Evolutionary conservation across 495 filamentous ascomycete genomes (phyloP), one percentile per base, ranked within the genome.

Genomic region (Penicillium malachiteum): DNA sequence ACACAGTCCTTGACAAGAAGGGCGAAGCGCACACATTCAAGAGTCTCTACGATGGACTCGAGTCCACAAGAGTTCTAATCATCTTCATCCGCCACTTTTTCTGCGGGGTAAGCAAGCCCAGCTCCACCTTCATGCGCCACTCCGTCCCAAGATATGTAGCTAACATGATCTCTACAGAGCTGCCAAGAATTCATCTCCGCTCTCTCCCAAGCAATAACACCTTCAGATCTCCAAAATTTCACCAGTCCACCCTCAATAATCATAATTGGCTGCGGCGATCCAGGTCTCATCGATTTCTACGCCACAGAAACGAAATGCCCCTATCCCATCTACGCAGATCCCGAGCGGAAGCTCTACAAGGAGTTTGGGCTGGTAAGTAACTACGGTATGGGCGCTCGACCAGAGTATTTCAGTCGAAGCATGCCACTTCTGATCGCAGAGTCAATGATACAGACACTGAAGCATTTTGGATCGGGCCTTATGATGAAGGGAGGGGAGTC

Each of bases 21-120:
- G 86, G 87, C 12, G 84, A 84, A 46, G 65, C 76, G 3, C 72
- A 78, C 41, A 73, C 82, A 4, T 94, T 93, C 75, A 83, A 84
- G 64, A 84, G 77, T 51, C 68, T 94, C 17, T 92, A 89, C 62
- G 70, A 75, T 7, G 82, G 83, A 17, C 67, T 72, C n/a, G 76
- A 81, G 51, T 66, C 72, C 0, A 71, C 77, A 2, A 73, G 86
- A 7, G 85, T 90, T 1, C 74, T 94, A 31, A 67, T 95, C 14
- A 84, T 95, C 48, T 96, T 96, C 62, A 80, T 96, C 43, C 81
- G 91, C 18, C 91, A 96, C 71, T 96, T 96, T 74, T 93, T 89
- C 78, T 96, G 91, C 62, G 89, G 91, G 2, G 89, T 89, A 78
- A 72, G 90, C 14, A 5, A 37, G 21, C 21, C 21, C 21, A 31